Evolutionary conservation across 257 asterid genomes (phyloP), one percentile per base, ranked within the genome.

Genomic region (Gentiana straminea): DNA sequence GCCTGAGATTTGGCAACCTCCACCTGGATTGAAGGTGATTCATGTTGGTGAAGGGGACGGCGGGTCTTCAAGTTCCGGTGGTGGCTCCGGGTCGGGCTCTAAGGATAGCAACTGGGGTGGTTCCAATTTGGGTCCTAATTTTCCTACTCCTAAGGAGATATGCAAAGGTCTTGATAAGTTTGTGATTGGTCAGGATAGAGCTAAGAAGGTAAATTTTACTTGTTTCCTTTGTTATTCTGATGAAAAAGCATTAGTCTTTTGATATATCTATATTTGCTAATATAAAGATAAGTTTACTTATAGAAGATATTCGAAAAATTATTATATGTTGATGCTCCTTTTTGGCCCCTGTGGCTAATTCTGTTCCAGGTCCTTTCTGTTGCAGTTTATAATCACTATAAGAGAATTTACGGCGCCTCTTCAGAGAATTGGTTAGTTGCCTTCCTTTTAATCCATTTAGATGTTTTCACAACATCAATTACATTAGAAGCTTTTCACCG

Each of bases 1-100:
- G 8, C 98, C 98, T 10, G 98, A 91, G 86, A 81, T 87, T 36
- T 91, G 98, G 98, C 96, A 91, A 61, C 98, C 91, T 54, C 94
- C 95, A 8, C 91, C 91, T 3, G 95, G 94, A 63, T 78, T 72
- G 15, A 84, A 81, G 58, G 78, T 81, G 51, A 75, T 71, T 49
- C 94, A 80, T 70, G 79, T 70, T 8, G 65, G 70, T n/a, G 87
- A 81, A 51, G 65, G 70, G 13, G 87, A 81, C 46, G 70, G 70
- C 47, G 83, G 79, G 12, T 82, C 78, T 51, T 49, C 80, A 3
- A 70, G 58, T 65, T 61, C 81, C 3, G 80, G 78, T 55, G 74
- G 86, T 0, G 89, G 88, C 35, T 83, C 81, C 24, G 92, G 89
- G 52, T 70, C 66, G 13, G 86, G 82, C 33, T 69, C 78, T 48